Base-by-base conservation (phyloP, 202 grass and related monocot species). In the Carex sylvatica region DNA sequence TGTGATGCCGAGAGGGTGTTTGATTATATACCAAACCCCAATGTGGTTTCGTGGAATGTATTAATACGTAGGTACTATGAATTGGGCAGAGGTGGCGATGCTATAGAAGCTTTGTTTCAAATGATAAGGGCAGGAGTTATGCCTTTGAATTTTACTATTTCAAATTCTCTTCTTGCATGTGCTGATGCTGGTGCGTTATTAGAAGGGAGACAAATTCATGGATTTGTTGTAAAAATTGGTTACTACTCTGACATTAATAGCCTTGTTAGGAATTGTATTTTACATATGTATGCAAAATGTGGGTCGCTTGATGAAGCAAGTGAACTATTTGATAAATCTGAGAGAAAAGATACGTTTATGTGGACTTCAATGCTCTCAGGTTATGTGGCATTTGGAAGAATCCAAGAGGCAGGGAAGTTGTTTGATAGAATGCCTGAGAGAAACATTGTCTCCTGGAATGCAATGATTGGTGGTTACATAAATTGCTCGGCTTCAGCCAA, bases 381-480 rank as follows among this genome's bases (percentile, higher is more conserved):
- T 56, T 89, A 93, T 70, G 91, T 85, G 61, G 30, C 91, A 64
- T 92, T 80, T 65, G 96, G 93, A 77, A 93, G 91, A 89, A 87
- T 95, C 68, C 49, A 61, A 52, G 93, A 95, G 59, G 96, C 96
- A 40, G 89, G 90, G 74, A 52, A 68, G 44, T 53, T 96, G 23
- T 95, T 93, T 20, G 63, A 92, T 40, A 64, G 85, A 31, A 99
- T 96, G 93, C 67, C 89, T 81, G 81, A 92, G 6, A 86, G 62
- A 46, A 99, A 92, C 84, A 77, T 93, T 1, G 89, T 99, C 35
- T 93, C 89, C 9, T 99, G 96, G 93, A 99, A 99, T 80, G 86
- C 92, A 65, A 91, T 99, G 92, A 83, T 99, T 61, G 90, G 64
- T 9, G 88, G 89, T 22, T 93, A 92, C 77, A 51, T 88, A 46